Percentiles rank a stretch among this genome's conserved stretches.
Conservation (phyloP, 345 rosid species). For the Sonneratia caseolaris region DNA sequence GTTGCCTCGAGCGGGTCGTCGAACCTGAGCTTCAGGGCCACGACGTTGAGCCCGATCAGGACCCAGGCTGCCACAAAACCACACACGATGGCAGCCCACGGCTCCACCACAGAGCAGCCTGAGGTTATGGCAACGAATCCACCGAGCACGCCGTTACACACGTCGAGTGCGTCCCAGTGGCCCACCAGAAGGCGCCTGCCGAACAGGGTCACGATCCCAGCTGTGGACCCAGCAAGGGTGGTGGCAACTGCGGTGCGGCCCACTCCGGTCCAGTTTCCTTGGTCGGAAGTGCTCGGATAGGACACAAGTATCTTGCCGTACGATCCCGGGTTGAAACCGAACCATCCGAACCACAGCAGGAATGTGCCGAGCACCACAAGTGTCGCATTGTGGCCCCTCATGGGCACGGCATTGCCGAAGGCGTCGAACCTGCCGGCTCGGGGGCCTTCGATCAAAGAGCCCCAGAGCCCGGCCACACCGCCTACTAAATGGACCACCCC, state of each 20-base stretch:
- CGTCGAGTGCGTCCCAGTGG: conserved; percentile 57
- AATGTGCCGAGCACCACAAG: conserved; percentile 50
- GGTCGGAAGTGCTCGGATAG: conserved; percentile 35
- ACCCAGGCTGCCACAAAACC: conserved; percentile 43
- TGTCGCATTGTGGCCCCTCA: conserved; percentile 59
- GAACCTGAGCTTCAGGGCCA: conserved; percentile 26
- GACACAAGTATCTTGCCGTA: conserved; percentile 38
- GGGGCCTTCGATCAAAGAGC: conserved; percentile 48
- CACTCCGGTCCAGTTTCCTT: conserved; percentile 47
- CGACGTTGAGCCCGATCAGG: conserved; percentile 39
- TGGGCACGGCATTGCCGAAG: conserved; percentile 33
- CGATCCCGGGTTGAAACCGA: conserved; percentile 57
- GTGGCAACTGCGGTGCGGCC: conserved; percentile 48
- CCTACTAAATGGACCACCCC: conserved; percentile 54
- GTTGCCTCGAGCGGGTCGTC: conserved; percentile 60
- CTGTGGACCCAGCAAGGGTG: conserved; percentile 42
- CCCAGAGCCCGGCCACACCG: conserved; percentile 49
- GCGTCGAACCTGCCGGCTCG: conserved; percentile 49
- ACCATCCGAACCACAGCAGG: conserved; percentile 58
- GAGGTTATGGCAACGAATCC: conserved; percentile 58
- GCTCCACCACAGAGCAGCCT: conserved; percentile 57
- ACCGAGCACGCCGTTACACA: conserved; percentile 46
- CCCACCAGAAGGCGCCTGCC: conserved; percentile 39
- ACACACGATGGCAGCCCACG: conserved; percentile 58
- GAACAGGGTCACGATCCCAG: conserved; percentile 42